phyloP scores from a whole-genome alignment of 2,329 filamentous ascomycete genomes.

The Dothideomycetes sp. region DNA sequence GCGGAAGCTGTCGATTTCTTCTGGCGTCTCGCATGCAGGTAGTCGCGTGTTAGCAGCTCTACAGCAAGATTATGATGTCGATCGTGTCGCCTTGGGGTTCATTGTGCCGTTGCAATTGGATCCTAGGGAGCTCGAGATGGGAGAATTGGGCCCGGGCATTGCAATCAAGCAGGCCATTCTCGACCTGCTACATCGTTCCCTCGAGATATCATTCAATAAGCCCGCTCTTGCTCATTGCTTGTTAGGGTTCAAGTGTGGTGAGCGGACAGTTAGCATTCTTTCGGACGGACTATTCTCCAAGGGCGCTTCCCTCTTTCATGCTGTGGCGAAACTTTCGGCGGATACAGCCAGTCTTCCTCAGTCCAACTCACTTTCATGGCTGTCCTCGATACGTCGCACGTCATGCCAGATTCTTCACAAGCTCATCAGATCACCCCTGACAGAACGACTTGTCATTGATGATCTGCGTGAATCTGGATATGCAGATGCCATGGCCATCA shows the following conservation, averaged over 20 bases:
- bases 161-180: constrained; percentile 70
- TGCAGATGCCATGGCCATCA: constrained; percentile 65
- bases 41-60: constrained; percentile 68
- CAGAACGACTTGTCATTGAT: constrained; percentile 60
- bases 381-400: constrained; percentile 24
- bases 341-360: constrained; percentile 56
- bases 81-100: constrained; percentile 67
- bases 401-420: constrained; percentile 53
- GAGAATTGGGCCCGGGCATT: constrained; percentile 60
- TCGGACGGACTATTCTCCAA: constrained; percentile 59
- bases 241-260: constrained; percentile 73
- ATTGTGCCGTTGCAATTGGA: constrained; percentile 54
- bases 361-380: constrained; percentile 53
- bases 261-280: constrained; percentile 57
- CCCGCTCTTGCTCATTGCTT: constrained; percentile 86
- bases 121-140: constrained; percentile 61
- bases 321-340: constrained; percentile 60
- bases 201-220: constrained; percentile 61
- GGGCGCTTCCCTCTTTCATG: constrained; percentile 71
- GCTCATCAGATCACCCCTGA: constrained; percentile 75
- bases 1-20: constrained; percentile 56
- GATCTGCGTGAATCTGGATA: constrained; percentile 68
- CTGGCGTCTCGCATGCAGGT: constrained; percentile 31
- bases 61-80: constrained; percentile 67
- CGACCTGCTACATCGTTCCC: constrained; percentile 72